Percentiles rank a stretch among this genome's conserved stretches.
Evolutionary conservation across 441 rosid species (phyloP).

Genomic region (Corymbia calophylla): DNA sequence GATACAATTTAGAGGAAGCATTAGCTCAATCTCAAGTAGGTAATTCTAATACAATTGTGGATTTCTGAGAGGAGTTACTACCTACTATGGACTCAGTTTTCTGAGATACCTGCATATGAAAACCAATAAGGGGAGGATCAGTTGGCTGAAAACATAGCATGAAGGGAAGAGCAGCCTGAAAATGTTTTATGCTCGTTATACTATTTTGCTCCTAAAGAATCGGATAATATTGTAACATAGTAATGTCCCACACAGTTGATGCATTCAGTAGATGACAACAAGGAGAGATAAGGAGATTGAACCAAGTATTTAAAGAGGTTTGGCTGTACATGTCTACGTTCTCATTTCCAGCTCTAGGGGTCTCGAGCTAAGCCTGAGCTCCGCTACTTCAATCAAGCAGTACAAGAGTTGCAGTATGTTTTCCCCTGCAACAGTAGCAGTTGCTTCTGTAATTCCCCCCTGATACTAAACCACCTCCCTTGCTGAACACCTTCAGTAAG

Average conservation of each 20-base stretch:
- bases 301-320: neutral
- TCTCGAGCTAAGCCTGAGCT: neutral
- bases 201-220: neutral
- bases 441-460: neutral
- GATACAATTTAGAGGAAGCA: neutral
- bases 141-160: neutral
- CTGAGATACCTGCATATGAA: neutral
- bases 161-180: neutral
- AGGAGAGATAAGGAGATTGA: neutral
- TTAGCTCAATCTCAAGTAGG: neutral
- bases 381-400: neutral
- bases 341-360: neutral
- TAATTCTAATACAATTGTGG: neutral
- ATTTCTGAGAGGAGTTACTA: neutral
- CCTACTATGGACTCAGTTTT: neutral
- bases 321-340: neutral
- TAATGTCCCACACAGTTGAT: neutral
- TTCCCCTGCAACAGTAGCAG: neutral
- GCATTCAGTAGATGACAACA: neutral
- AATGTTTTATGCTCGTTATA: neutral
- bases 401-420: neutral
- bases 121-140: neutral
- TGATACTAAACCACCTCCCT: neutral
- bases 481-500: neutral
- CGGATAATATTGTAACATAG: neutral